Evolutionary conservation across 257 asterid genomes (phyloP).

Genomic region (Przewalskia tangutica): DNA sequence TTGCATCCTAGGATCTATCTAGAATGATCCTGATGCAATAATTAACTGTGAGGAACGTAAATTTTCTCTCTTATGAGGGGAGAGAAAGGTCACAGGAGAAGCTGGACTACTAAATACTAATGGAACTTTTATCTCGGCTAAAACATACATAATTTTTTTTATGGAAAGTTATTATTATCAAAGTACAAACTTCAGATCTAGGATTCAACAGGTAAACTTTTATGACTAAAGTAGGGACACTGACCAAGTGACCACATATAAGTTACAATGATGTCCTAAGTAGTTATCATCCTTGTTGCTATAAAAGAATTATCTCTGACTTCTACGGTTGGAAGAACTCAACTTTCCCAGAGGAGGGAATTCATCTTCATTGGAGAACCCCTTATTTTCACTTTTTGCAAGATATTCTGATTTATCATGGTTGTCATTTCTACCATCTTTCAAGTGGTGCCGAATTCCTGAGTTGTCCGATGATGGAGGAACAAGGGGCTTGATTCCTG

Average conservation of each 20-base stretch:
- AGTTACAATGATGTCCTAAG: background rate
- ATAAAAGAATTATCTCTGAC: background rate
- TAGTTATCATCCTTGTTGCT: background rate
- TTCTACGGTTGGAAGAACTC: background rate
- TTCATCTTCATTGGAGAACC: background rate
- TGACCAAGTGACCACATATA: background rate
- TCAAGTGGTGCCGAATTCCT: background rate
- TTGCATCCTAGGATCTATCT: background rate
- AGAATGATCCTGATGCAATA: background rate
- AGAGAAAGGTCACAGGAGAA: background rate
- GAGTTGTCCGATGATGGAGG: background rate
- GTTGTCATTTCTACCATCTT: background rate
- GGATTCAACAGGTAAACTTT: background rate
- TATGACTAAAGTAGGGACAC: background rate
- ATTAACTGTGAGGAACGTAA: background rate
- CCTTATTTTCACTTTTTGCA: background rate
- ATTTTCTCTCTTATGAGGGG: background rate
- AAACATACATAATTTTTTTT: background rate
- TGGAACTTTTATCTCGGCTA: background rate
- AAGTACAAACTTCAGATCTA: background rate
- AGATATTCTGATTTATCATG: background rate
- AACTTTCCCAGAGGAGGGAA: constrained; percentile 12
- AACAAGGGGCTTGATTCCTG: constrained; percentile 4
- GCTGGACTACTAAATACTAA: background rate
- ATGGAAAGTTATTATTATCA: background rate